These are phyloP conservation scores for Penicillium brasilianum DNA, from an alignment of 2,329 filamentous ascomycete genomes.

Conservation along the genomic window DNA sequence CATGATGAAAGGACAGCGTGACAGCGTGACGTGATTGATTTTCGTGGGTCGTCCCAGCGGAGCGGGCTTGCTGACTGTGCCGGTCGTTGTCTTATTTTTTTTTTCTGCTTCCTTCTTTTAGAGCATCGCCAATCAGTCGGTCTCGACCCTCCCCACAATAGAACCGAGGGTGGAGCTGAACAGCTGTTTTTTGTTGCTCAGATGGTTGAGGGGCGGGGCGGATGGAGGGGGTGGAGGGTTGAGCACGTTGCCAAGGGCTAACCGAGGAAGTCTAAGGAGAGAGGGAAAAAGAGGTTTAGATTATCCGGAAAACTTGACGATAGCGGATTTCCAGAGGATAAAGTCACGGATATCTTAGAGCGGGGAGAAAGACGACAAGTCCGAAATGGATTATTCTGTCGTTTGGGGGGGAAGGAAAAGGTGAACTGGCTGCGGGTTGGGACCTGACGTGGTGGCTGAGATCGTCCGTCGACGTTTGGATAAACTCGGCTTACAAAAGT, in stretches of 20 bases:
- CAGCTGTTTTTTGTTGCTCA: conserved; percentile 32
- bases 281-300: neutral
- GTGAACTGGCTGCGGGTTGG: neutral
- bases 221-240: conserved; percentile 10
- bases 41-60: conserved; percentile 29
- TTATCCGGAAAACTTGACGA: no score
- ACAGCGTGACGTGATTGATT: conserved; percentile 43
- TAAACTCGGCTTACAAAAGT: conserved; percentile 4
- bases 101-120: conserved; percentile 5
- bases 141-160: conserved; percentile 34
- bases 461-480: neutral
- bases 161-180: conserved; percentile 32
- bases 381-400: neutral
- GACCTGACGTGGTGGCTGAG: conserved; percentile 5
- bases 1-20: conserved; percentile 42
- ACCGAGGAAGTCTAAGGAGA: neutral
- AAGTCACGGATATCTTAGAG: neutral
- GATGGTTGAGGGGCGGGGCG: conserved; percentile 19
- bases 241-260: conserved; percentile 10
- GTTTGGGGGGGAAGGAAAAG: neutral
- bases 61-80: conserved; percentile 29
- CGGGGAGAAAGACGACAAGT: neutral
- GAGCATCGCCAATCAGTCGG: conserved; percentile 32
- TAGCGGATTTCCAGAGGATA: neutral
- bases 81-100: conserved; percentile 9